phyloP scores from a whole-genome alignment of 2,329 filamentous ascomycete species.

The Colletotrichum abscissum region DNA sequence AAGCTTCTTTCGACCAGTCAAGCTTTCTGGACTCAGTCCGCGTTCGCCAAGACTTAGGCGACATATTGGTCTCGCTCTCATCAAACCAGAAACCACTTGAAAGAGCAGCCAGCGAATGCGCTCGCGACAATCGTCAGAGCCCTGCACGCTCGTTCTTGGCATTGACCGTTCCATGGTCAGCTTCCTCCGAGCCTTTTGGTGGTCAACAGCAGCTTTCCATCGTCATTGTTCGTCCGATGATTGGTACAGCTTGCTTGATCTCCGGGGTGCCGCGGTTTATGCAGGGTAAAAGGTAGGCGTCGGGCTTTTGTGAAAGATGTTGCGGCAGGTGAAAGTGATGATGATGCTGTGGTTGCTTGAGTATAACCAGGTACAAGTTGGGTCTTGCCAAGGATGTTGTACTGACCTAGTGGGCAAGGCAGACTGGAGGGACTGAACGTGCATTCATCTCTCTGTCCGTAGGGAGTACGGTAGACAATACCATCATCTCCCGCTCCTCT shows the following conservation, averaged over 20 bases:
- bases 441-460: not conserved
- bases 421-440: not conserved
- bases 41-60: conserved; percentile 33
- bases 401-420: not conserved
- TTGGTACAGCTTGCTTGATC: not conserved
- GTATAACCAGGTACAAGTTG: not conserved
- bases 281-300: conserved; percentile 8
- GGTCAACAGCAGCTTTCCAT: not conserved
- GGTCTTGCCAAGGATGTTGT: not conserved
- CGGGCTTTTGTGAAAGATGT: not conserved
- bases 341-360: conserved; percentile 1
- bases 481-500: not conserved
- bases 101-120: conserved; percentile 7
- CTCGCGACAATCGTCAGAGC: conserved; percentile 27
- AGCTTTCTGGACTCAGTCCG: conserved; percentile 33
- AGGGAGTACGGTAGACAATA: not conserved
- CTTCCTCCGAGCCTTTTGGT: not conserved
- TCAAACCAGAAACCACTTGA: conserved; percentile 8
- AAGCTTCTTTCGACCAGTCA: conserved; percentile 30
- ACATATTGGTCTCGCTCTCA: conserved; percentile 26
- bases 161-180: conserved; percentile 10
- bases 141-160: conserved; percentile 25
- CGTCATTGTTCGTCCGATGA: conserved; percentile 27
- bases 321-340: not conserved
- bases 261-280: conserved; percentile 10